Evolutionary conservation across 768 basidiomycete genomes (phyloP), one percentile per base, ranked within the genome.

Genomic region (Leccinum boreale): DNA sequence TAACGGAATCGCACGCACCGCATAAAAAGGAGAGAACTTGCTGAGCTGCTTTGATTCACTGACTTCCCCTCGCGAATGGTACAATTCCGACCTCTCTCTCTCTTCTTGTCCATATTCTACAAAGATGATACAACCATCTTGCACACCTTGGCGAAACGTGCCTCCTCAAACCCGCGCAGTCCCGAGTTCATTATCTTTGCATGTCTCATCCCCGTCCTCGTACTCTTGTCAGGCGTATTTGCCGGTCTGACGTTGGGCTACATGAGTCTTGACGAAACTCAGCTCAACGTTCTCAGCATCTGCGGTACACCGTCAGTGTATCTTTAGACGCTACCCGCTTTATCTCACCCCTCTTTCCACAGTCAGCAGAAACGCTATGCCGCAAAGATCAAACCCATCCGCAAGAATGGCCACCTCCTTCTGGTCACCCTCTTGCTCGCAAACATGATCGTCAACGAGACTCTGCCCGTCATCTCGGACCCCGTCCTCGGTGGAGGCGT

Each of bases 371-470:
- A 87, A 65, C 77, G 78, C 58, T 89, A 92, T 61, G 94, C 94
- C 9, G 83, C 83, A 65, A 87, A 89, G 74, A 95, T 95, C 66
- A 85, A 86, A 70, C 93, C 93, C 12, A 86, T 96, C 50, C 87
- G 92, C 56, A 78, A 85, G 76, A 87, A 93, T 63, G 90, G 90
- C 2, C 91, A 93, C 68, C 75, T 92, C 29, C 78, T 94, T 10
- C 82, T 94, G 57, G 90, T 92, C 56, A 92, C 90, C 0, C 83
- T 92, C 39, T 81, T 93, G 10, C 75, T 94, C 29, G 86, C 89
- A 33, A 94, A 95, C 73, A 94, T 95, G 93, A 90, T 94, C 56
- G 87, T 89, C 65, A 94, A 94, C 70, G 92, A 94, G 74, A 80
- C 89, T 0, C 82, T 94, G 5, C 93, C 94, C 35, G 81, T 94